Percentiles rank a stretch among this genome's conserved stretches.
Conservation (phyloP, 768 basidiomycete genomes). For the Tulasnella sp. region DNA sequence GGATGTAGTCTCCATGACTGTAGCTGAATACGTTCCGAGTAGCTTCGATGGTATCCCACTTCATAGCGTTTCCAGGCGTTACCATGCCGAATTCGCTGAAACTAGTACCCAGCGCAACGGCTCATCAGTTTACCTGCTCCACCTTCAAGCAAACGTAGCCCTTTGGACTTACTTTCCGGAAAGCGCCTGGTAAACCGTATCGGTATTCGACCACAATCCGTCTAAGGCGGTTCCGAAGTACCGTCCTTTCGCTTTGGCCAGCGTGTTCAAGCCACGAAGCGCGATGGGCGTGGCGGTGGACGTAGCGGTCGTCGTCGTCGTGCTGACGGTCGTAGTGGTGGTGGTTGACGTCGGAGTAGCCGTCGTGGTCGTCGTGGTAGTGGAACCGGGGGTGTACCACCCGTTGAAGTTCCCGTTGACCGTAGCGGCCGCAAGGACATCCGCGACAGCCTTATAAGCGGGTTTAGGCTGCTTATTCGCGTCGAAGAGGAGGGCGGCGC, state of each 20-base stretch:
- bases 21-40: background rate
- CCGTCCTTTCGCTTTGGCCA: constrained; percentile 10
- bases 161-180: background rate
- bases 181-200: constrained; percentile 8
- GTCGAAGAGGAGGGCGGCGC: constrained; percentile 14
- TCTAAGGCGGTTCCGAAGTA: constrained; percentile 14
- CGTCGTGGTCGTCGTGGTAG: background rate
- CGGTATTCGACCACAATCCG: constrained; percentile 8
- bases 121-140: background rate
- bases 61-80: constrained; percentile 8
- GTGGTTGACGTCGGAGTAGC: background rate
- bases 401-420: background rate
- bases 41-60: background rate
- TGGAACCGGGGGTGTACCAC: background rate
- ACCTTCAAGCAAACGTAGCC: constrained; percentile 16
- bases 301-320: background rate
- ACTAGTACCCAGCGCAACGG: background rate
- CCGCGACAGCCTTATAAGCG: constrained; percentile 11
- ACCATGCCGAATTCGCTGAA: constrained; percentile 11
- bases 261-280: constrained; percentile 1
- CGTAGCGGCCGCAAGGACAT: background rate
- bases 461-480: constrained; percentile 13
- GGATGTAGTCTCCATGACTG: background rate
- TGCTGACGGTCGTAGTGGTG: background rate
- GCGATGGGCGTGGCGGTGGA: background rate